Evolutionary conservation across 140 eudicot genomes (phyloP), one percentile per base, ranked within the genome.

Genomic region (Ambrosia hybrid): DNA sequence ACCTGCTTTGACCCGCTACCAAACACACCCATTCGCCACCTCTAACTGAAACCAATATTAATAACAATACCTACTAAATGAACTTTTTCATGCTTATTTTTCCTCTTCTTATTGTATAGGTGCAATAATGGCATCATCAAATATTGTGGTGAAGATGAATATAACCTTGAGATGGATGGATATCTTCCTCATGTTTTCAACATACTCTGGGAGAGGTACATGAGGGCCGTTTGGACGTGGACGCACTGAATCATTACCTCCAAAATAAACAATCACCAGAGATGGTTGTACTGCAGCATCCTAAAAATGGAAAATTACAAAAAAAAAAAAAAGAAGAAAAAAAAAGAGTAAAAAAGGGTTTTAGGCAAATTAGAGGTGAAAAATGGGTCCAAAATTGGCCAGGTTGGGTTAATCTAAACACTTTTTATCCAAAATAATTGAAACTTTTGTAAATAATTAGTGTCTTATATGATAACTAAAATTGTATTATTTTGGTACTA

Each of bases 141-240:
- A 43, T 16, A 61, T 33, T 60, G 11, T 60, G 30, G 16, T 68
- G 34, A 12, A 34, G 30, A 13, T 68, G 34, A 12, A 34, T 3
- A 6, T 71, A 77, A 90, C 97, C 93, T 83, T 90, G 59, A 93
- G 86, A 81, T 89, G 91, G 33, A 65, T 41, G 8, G 46, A 41
- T 41, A 41, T 41, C 46, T 41, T 41, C 46, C 46, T 41, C 46
- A 41, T 41, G 85, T 93, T 93, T 55, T 87, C 89, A 9, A 85
- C 73, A 76, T 85, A 93, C 74, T 93, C 98, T 43, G 71, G 67
- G 72, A 93, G 85, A 46, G 98, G 98, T 30, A 93, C 97, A 81
- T 90, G 97, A 69, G 93, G 70, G 67, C 95, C 88, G 59, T 81
- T 68, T 33, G 91, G 84, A 51, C 82, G 86, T 57, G 84, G 86